Conservation (phyloP, 2,329 filamentous ascomycete genomes). For the Apiospora saccharicola region DNA sequence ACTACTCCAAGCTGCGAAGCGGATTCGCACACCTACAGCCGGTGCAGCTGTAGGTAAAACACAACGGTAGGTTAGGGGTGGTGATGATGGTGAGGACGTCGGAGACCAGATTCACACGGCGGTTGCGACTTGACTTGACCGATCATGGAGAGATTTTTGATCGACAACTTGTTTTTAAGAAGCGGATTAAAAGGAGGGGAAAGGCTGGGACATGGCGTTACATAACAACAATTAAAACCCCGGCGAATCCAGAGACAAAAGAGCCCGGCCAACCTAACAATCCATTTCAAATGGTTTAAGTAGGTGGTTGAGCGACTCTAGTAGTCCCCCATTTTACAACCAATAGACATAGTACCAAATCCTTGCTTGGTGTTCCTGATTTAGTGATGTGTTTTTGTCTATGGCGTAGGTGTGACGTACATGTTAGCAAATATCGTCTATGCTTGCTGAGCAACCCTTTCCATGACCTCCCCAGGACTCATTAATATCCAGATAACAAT, state of each 20-base stretch:
- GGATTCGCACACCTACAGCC: not conserved
- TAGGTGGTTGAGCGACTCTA: not conserved
- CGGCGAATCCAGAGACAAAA: not conserved
- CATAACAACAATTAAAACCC: not conserved
- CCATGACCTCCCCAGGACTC: too few species aligned
- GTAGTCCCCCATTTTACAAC: not conserved
- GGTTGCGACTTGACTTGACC: slow-evolving; percentile 2
- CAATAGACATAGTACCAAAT: slow-evolving; percentile 12
- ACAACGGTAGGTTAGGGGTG: not conserved
- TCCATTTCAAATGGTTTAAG: not conserved
- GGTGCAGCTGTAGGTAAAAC: not conserved
- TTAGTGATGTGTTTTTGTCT: not conserved
- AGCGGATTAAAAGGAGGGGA: not conserved
- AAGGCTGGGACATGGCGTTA: slow-evolving; percentile 7
- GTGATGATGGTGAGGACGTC: not conserved
- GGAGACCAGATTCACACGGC: not conserved
- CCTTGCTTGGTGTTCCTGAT: not conserved
- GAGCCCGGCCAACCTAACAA: too few species aligned
- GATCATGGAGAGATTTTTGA: slow-evolving; percentile 4
- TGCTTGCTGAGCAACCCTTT: not conserved
- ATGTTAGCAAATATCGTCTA: not conserved
- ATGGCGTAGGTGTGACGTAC: not conserved
- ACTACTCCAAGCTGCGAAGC: slow-evolving; percentile 6
- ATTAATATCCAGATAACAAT: not conserved
- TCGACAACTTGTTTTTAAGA: not conserved